Evolutionary conservation across 2,329 filamentous ascomycete species (phyloP).

Genomic region (Colletotrichum spaethianum): DNA sequence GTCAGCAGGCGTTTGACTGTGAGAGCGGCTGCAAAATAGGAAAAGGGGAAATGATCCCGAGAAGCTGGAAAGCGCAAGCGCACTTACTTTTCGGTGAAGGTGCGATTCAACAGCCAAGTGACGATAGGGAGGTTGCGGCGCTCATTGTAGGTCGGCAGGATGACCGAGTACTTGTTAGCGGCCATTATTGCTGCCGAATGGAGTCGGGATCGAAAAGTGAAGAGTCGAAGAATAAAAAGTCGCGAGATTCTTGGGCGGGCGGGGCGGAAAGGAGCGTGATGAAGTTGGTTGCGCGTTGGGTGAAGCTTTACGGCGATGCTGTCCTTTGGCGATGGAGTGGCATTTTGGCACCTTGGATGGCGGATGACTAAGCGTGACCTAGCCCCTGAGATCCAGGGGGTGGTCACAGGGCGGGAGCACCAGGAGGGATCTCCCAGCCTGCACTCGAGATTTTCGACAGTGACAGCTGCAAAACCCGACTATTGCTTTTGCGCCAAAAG

Average conservation of each 20-base stretch:
- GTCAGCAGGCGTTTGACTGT: neutral
- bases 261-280: slow-evolving; percentile 47
- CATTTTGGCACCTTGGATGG: slow-evolving; percentile 27
- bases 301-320: slow-evolving; percentile 28
- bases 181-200: slow-evolving; percentile 47
- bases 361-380: slow-evolving; percentile 33
- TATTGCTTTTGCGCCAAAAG: no score
- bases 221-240: neutral
- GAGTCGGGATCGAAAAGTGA: slow-evolving; percentile 46
- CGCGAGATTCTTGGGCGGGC: neutral
- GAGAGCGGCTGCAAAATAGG: rapidly evolving
- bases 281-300: slow-evolving; percentile 40
- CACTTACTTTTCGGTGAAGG: slow-evolving; percentile 87
- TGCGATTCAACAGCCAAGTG: slow-evolving; percentile 92
- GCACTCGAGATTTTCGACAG: neutral
- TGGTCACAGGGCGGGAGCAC: slow-evolving; percentile 6
- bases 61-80: neutral
- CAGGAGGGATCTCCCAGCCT: neutral
- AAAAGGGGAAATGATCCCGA: neutral
- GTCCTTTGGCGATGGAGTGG: slow-evolving; percentile 37
- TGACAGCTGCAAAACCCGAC: neutral
- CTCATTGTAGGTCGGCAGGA: slow-evolving; percentile 99
- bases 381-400: slow-evolving; percentile 39
- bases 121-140: slow-evolving; percentile 97
- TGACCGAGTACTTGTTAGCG: slow-evolving; percentile 92